Conservation (phyloP, 2,329 filamentous ascomycete genomes). For the Alternaria longipes region DNA sequence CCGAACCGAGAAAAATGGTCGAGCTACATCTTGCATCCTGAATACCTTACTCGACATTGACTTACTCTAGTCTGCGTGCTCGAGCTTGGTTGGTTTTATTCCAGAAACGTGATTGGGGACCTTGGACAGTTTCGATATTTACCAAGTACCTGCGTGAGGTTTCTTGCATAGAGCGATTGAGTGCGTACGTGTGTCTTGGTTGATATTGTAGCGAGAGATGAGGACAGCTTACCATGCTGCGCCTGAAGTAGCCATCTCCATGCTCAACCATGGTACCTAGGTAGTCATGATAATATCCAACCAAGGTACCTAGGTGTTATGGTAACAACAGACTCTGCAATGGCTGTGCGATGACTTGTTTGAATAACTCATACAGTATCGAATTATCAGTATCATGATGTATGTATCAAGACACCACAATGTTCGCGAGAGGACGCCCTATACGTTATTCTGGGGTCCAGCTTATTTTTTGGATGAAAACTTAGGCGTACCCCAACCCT, state of each 20-base stretch:
- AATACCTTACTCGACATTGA: neutral
- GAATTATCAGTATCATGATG: neutral
- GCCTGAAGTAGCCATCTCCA: neutral
- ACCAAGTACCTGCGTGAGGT: neutral
- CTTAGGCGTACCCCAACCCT: neutral
- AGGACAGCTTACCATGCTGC: neutral
- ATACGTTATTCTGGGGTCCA: neutral
- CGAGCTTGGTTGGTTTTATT: neutral
- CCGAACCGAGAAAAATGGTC: neutral
- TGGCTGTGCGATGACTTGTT: neutral
- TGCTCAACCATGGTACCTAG: neutral
- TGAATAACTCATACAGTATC: neutral
- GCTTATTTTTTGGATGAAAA: neutral
- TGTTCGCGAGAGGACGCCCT: neutral
- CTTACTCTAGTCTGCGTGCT: neutral
- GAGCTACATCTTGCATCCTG: neutral
- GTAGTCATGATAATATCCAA: neutral
- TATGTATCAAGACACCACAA: neutral
- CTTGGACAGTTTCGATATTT: neutral
- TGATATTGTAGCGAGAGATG: neutral
- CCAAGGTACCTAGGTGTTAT: neutral
- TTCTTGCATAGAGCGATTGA: neutral
- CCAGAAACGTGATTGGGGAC: neutral
- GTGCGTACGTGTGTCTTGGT: neutral
- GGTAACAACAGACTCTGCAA: neutral